Conservation (phyloP, 2,329 filamentous ascomycete species). For the Colletotrichum karsti region DNA sequence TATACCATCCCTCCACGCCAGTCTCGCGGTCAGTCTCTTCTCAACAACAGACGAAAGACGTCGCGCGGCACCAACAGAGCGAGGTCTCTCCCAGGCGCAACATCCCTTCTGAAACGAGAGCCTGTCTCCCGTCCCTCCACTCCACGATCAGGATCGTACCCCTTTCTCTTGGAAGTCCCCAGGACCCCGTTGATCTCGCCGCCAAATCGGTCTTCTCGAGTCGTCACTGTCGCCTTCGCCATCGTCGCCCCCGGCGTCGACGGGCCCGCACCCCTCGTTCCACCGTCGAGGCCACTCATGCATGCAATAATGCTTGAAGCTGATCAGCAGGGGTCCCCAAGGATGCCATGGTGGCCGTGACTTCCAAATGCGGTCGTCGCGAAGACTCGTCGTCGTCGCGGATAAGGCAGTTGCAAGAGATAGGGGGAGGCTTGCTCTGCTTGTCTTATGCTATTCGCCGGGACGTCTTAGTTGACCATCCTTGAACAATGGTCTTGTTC, state of each 20-base stretch:
- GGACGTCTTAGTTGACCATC: not conserved
- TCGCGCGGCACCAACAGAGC: slow-evolving; percentile 11
- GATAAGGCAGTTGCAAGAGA: slow-evolving; percentile 27
- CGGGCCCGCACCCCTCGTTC: slow-evolving; percentile 15
- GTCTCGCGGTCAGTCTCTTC: not conserved
- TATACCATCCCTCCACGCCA: not conserved
- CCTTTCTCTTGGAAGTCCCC: not conserved
- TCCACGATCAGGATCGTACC: slow-evolving; percentile 17
- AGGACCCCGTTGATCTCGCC: slow-evolving; percentile 20
- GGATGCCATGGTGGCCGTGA: slow-evolving; percentile 9
- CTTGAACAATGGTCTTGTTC: not conserved
- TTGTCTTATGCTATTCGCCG: slow-evolving; percentile 20
- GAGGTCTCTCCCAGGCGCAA: slow-evolving; percentile 22
- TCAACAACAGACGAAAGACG: slow-evolving; percentile 22
- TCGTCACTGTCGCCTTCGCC: slow-evolving; percentile 8
- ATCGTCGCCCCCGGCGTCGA: not conserved
- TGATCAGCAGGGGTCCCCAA: slow-evolving; percentile 26
- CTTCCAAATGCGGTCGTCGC: slow-evolving; percentile 10
- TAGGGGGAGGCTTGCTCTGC: slow-evolving; percentile 7
- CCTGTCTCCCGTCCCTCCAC: slow-evolving; percentile 28
- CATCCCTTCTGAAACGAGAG: slow-evolving; percentile 27
- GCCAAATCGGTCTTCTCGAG: slow-evolving; percentile 1
- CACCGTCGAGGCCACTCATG: slow-evolving; percentile 25
- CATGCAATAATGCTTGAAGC: slow-evolving; percentile 27
- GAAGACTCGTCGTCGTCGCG: slow-evolving; percentile 14